Percentiles rank a stretch among this genome's conserved stretches.
These are phyloP conservation scores for Dictyostelium purpureum DNA, from an alignment of 78 protist species.

Conservation along the genomic window DNA sequence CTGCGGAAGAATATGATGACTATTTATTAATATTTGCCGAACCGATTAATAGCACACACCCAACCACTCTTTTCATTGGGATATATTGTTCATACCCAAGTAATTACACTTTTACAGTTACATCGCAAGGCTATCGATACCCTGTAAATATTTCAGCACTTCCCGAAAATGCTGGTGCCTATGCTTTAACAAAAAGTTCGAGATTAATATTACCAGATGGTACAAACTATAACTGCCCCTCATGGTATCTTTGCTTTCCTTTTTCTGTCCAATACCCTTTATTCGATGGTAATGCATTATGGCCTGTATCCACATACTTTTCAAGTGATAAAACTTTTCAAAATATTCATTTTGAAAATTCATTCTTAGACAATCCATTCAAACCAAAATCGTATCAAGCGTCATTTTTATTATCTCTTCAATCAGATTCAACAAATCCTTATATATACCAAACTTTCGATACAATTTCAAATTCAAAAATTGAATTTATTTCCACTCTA, in stretches of 20 bases:
- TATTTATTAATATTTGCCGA: neutral
- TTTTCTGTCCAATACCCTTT: neutral
- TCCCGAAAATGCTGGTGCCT: neutral
- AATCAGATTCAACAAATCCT: neutral
- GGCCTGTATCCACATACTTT: slow-evolving; percentile 41
- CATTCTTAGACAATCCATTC: neutral
- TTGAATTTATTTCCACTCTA: neutral
- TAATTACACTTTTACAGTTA: slow-evolving; percentile 22
- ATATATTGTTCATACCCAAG: neutral
- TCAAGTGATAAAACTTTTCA: neutral
- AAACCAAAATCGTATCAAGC: neutral
- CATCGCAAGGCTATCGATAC: neutral
- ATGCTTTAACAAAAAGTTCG: neutral
- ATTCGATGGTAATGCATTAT: neutral
- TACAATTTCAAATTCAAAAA: neutral
- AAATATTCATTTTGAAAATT: neutral
- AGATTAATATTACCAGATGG: slow-evolving; percentile 29
- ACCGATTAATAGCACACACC: neutral
- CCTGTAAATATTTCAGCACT: neutral
- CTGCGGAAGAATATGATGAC: slow-evolving; percentile 28
- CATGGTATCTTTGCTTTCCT: slow-evolving; percentile 2
- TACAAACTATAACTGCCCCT: neutral
- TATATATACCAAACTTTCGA: neutral
- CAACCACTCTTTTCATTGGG: slow-evolving; percentile 22
- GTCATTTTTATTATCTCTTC: neutral